Base-by-base conservation (phyloP, 108 stramenopile species). In the Stephanodiscus triporus region DNA sequence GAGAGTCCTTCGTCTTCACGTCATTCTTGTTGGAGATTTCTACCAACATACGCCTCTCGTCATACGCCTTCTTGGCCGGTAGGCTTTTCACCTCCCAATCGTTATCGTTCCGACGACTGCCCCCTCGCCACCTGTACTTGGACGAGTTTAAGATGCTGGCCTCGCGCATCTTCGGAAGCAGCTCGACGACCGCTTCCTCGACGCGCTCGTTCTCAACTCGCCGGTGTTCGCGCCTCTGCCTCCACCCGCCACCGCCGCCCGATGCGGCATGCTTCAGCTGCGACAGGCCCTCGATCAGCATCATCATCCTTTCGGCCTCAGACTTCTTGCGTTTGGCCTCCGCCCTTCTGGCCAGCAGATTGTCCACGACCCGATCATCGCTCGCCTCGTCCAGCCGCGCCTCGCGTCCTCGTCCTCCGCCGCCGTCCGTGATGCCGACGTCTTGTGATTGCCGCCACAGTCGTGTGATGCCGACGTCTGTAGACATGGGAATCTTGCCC, bases 1-100 rank as follows among this genome's bases (percentile, higher is more conserved):
- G 61, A 58, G 11, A 40, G 51, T 22, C 49, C 60, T 60, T 68
- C 68, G 50, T 50, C 55, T 16, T 54, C 54, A 2, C 4, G n/a
- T 42, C 68, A 10, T 49, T 76, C 75, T 13, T 27, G 1, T 63
- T 68, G 42, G 22, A 68, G 55, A 26, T 42, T 62, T 9, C 51
- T 67, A 24, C 65, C 66, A 30, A 49, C 26, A 16, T 59, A 47
- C 40, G 17, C 63, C 72, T 13, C 61, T 61, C 16, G 43, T 45
- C 43, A 0, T 45, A 13, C 43, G 16, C 43, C 34, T 64, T 55
- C 6, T 73, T 55, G 19, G 64, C 37, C 17, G 36, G 53, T 22
- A 26, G 29, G 53, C 19, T 47, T 20, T 34, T 17, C 29, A 29
- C 51, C 23, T 23, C 53, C 32, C 20, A 5, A 23, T 20, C 56